A percentile compares a stretch with the other conserved stretches of the same genome.
Evolutionary conservation across 768 basidiomycete genomes (phyloP).

Genomic region (Kwoniella europaea): DNA sequence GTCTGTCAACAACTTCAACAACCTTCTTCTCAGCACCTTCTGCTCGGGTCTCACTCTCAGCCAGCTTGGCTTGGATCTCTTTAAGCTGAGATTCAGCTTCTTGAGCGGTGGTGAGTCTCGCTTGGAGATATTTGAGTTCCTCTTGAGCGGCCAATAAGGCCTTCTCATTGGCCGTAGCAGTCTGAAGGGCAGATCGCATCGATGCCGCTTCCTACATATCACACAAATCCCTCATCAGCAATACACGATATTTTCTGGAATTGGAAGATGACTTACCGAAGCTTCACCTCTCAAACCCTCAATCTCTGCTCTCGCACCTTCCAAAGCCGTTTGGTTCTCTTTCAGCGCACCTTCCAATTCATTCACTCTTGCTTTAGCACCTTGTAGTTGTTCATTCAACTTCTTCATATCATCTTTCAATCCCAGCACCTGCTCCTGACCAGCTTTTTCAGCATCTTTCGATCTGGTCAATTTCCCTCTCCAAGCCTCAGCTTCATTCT

Average conservation of each 20-base stretch:
- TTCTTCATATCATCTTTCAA: conserved; percentile 74
- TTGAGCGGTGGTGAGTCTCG: conserved; percentile 58
- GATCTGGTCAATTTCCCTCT: conserved; percentile 41
- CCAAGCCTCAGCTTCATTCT: conserved; percentile 65
- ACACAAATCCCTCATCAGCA: conserved; percentile 20
- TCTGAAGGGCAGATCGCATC: conserved; percentile 61
- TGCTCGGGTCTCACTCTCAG: conserved; percentile 20
- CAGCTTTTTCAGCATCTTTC: conserved; percentile 65
- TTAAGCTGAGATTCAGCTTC: conserved; percentile 12
- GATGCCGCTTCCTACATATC: conserved; percentile 70
- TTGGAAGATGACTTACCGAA: conserved; percentile 64
- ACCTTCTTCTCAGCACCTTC: conserved; percentile 24
- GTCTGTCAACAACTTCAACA: conserved; percentile 18
- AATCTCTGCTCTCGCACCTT: conserved; percentile 87
- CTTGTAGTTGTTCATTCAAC: conserved; percentile 70
- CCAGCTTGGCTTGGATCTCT: not conserved
- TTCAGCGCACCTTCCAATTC: conserved; percentile 89
- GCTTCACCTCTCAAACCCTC: conserved; percentile 76
- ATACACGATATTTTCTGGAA: not conserved
- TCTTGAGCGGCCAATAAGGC: conserved; percentile 65
- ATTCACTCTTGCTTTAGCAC: conserved; percentile 70
- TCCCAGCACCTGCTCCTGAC: conserved; percentile 74
- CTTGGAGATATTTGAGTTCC: conserved; percentile 67
- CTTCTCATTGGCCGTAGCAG: conserved; percentile 63
- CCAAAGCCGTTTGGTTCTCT: conserved; percentile 83